Conservation (phyloP, 768 basidiomycete species). For the Boletus vinaceobasis region DNA sequence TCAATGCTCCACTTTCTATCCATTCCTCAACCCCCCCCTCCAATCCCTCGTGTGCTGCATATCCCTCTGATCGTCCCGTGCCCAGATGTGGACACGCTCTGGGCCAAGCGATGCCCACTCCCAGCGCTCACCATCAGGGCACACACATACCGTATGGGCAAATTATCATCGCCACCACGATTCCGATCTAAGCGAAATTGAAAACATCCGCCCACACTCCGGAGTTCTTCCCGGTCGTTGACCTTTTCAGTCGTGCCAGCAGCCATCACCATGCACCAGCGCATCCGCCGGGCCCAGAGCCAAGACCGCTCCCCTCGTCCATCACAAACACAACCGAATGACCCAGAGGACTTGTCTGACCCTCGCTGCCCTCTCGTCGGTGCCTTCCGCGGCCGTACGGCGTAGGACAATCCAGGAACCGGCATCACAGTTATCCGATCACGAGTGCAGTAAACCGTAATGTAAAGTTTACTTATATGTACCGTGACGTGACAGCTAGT, state of each 20-base stretch:
- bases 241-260: background rate
- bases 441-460: slow-evolving; percentile 16
- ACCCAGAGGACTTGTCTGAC: background rate
- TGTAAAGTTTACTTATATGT: slow-evolving; percentile 21
- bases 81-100: background rate
- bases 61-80: background rate
- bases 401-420: slow-evolving; percentile 31
- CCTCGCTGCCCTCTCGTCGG: slow-evolving; percentile 3
- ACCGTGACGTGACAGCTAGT: slow-evolving; percentile 20
- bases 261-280: background rate
- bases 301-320: background rate
- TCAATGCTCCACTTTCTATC: slow-evolving; percentile 1
- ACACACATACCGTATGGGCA: slow-evolving; percentile 12
- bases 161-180: slow-evolving; percentile 23
- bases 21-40: no score
- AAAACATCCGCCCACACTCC: slow-evolving; percentile 13
- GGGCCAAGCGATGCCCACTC: background rate
- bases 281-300: background rate
- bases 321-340: background rate
- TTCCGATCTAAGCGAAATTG: slow-evolving; percentile 32
- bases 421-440: slow-evolving; percentile 20
- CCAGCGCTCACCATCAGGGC: background rate
- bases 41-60: no score
- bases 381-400: slow-evolving; percentile 26
- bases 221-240: slow-evolving; percentile 10